phyloP scores from a whole-genome alignment of 164 flowering plant species.

The Hamamelis virginiana region DNA sequence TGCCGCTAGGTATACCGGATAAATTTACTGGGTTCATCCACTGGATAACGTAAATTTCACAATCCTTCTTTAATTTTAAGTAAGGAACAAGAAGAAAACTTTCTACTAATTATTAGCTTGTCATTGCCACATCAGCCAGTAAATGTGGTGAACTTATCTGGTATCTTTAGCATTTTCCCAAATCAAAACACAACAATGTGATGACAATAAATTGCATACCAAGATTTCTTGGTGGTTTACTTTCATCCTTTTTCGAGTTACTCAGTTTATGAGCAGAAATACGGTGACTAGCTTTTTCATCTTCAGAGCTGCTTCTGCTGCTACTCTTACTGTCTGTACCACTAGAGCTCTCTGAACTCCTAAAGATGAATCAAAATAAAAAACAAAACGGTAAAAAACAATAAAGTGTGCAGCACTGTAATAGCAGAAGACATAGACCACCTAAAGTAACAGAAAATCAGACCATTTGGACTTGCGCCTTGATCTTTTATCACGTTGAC shows the following conservation, averaged over 20 bases:
- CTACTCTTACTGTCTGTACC: slow-evolving; percentile 42
- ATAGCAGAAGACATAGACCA: background rate
- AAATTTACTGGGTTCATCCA: too few relatives aligned
- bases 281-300: slow-evolving; percentile 29
- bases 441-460: background rate
- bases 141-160: too few relatives aligned
- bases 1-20: too few relatives aligned
- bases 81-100: too few relatives aligned
- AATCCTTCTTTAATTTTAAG: too few relatives aligned
- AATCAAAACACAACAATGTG: background rate
- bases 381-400: background rate
- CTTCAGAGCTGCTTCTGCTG: slow-evolving; percentile 48
- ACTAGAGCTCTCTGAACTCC: slow-evolving; percentile 53
- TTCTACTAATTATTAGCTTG: too few relatives aligned
- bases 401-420: background rate
- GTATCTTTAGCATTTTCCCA: too few relatives aligned
- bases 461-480: slow-evolving; percentile 47
- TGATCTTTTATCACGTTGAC: slow-evolving; percentile 30
- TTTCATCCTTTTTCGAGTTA: slow-evolving; percentile 15
- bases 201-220: slow-evolving; percentile 18
- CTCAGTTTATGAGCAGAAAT: slow-evolving; percentile 26
- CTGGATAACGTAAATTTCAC: too few relatives aligned
- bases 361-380: slow-evolving; percentile 13
- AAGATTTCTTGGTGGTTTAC: slow-evolving; percentile 12
- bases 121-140: too few relatives aligned